phyloP scores from a whole-genome alignment of 2,329 filamentous ascomycete genomes.

The Aspergillus hortae region DNA sequence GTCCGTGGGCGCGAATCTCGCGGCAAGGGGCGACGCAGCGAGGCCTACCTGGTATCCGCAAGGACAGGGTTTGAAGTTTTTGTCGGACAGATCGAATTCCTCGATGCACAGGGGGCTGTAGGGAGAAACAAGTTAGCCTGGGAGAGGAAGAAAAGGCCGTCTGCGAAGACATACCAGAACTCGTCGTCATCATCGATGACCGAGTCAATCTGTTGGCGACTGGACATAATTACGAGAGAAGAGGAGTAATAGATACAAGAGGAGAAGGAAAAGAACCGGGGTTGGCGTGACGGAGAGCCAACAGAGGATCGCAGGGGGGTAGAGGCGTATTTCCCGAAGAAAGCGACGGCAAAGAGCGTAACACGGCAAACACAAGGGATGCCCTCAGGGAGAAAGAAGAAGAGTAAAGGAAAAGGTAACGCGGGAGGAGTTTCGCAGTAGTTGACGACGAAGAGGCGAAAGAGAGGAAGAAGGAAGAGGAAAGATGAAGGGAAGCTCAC shows the following conservation, averaged over 20 bases:
- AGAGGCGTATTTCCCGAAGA: conserved; percentile 15
- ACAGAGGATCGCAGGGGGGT: conserved; percentile 17
- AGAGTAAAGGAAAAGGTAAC: conserved; percentile 5
- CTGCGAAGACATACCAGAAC: conserved; percentile 38
- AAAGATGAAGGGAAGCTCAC: conserved; percentile 18
- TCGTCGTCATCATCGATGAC: conserved; percentile 51
- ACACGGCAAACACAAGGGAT: too few species aligned
- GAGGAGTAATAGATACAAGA: conserved; percentile 18
- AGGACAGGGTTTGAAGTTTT: conserved; percentile 93
- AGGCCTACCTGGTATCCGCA: conserved; percentile 88
- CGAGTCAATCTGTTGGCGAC: conserved; percentile 44
- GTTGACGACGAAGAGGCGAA: too few species aligned
- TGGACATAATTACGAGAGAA: conserved; percentile 38
- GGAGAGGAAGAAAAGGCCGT: not conserved
- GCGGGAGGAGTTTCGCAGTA: too few species aligned
- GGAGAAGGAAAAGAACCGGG: conserved; percentile 10
- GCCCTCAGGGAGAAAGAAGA: conserved; percentile 17
- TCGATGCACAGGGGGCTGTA: conserved; percentile 92
- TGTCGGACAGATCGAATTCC: conserved; percentile 96
- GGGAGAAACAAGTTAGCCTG: conserved; percentile 20
- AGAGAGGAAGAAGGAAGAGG: conserved; percentile 18
- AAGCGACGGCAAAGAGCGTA: conserved; percentile 9
- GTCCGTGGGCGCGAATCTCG: not conserved
- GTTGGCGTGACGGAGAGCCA: conserved; percentile 12
- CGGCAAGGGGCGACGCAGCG: not conserved